These are phyloP conservation scores for Beauveria scarabaeidicola DNA, from an alignment of 2,329 filamentous ascomycete species.

Conservation along the genomic window DNA sequence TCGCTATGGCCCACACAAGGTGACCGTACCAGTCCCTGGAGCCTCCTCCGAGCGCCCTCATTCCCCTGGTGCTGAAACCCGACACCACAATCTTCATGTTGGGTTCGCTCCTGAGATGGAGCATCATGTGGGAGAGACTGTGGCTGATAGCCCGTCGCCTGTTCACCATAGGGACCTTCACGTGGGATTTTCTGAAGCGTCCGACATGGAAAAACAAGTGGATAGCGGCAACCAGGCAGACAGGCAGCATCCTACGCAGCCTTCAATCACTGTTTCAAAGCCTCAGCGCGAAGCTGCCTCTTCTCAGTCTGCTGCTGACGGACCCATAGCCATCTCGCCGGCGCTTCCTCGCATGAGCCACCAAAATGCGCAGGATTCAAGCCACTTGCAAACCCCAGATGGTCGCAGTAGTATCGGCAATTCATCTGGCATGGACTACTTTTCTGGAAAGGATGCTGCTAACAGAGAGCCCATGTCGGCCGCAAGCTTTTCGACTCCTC, in stretches of 20 bases:
- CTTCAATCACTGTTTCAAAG: slow-evolving; percentile 8
- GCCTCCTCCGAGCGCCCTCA: slow-evolving; percentile 11
- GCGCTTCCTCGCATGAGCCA: background rate
- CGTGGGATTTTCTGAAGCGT: slow-evolving; percentile 44
- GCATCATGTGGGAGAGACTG: slow-evolving; percentile 1
- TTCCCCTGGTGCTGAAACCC: slow-evolving; percentile 15
- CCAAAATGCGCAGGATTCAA: background rate
- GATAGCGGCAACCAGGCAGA: background rate
- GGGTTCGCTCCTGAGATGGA: slow-evolving; percentile 21
- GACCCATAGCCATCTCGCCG: background rate
- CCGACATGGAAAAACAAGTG: slow-evolving; percentile 11
- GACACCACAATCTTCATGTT: slow-evolving; percentile 23
- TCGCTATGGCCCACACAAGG: slow-evolving; percentile 19
- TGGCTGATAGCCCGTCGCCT: slow-evolving; percentile 14
- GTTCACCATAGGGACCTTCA: slow-evolving; percentile 32
- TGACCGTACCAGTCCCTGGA: slow-evolving; percentile 4
- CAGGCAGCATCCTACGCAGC: background rate
- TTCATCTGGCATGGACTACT: slow-evolving; percentile 16
- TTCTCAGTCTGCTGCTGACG: background rate
- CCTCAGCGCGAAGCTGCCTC: background rate
- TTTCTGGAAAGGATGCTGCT: slow-evolving; percentile 23
- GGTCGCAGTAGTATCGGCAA: slow-evolving; percentile 2
- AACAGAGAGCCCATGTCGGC: slow-evolving; percentile 36
- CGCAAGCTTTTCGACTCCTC: slow-evolving; percentile 25
- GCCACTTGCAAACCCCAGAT: background rate